Evolutionary conservation across 805 yeast genomes (phyloP).

Genomic region (Teunomyces tritomae): DNA sequence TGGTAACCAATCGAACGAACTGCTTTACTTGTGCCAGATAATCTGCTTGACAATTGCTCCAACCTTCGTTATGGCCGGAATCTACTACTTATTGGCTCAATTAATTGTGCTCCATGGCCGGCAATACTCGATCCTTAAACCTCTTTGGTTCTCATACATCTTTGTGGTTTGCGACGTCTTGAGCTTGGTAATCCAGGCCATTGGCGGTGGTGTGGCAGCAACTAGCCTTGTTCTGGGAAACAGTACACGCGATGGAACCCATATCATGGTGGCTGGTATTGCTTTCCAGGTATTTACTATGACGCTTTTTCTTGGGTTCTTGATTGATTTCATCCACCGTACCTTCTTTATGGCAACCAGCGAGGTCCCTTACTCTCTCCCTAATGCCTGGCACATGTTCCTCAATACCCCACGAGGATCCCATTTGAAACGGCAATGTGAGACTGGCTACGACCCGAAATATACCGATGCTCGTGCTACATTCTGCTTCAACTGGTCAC

Average conservation of each 20-base stretch:
- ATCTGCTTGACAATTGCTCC: conserved; percentile 76
- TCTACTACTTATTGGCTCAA: conserved; percentile 71
- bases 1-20: conserved; percentile 22
- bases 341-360: conserved; percentile 31
- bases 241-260: conserved; percentile 47
- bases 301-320: conserved; percentile 54
- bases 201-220: conserved; percentile 75
- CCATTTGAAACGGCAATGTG: conserved; percentile 16
- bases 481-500: conserved; percentile 39
- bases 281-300: conserved; percentile 74
- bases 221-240: conserved; percentile 14
- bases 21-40: conserved; percentile 60
- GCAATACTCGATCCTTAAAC: conserved; percentile 49
- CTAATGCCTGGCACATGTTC: conserved; percentile 16
- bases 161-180: conserved; percentile 67
- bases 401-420: conserved; percentile 20
- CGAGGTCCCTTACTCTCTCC: conserved; percentile 22
- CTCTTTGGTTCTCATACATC: conserved; percentile 59
- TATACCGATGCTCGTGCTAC: conserved; percentile 35
- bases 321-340: conserved; percentile 44
- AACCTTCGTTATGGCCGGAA: conserved; percentile 80
- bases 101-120: conserved; percentile 51
- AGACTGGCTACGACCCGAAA: conserved; percentile 30
- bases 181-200: conserved; percentile 65
- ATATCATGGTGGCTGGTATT: conserved; percentile 75